Base-by-base conservation (phyloP, 257 asterid species). In the Echium plantagineum region DNA sequence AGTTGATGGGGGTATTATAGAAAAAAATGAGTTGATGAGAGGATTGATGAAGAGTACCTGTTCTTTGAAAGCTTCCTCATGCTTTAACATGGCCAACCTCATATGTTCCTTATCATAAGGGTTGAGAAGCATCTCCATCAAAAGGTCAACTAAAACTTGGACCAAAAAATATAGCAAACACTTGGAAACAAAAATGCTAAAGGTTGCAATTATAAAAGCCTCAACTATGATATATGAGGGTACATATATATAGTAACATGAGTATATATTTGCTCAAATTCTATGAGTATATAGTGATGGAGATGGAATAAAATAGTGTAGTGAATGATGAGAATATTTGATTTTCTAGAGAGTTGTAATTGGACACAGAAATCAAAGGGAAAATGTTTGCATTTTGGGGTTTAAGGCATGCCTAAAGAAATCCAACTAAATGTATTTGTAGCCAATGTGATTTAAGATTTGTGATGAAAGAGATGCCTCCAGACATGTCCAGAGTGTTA, bases 71-170 rank as follows among this genome's bases (percentile, higher is more conserved):
- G 84, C 83, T 74, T 88, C 90, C 69, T 91, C 98, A 69, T 91
- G 98, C 81, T 91, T 88, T 66, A 91, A 69, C 94, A 91, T 82
- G 28, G 94, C 95, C 79, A 82, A 79, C 76, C 83, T 91, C 94
- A 91, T 82, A 75, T 30, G 82, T 60, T 88, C 94, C 79, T 71
- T 88, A 65, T 91, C 96, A 66, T 77, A 76, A 3, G 71, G 75
- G 77, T 80, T 82, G 32, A 81, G 51, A 70, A 78, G 79, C 80
- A 80, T 83, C 81, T 84, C 95, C 98, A 87, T 87, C 63, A 10
- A 4, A 15, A n/a, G n/a, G n/a, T n/a, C n/a, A n/a, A n/a, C n/a
- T n/a, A 28, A 60, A 61, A 60, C 24, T 20, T 35, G 52, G 57
- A 26, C 60, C 60, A 73, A 57, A 52, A 52, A 73, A 57, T 47